Conservation (phyloP, 345 rosid species). For the Corchorus capsularis region DNA sequence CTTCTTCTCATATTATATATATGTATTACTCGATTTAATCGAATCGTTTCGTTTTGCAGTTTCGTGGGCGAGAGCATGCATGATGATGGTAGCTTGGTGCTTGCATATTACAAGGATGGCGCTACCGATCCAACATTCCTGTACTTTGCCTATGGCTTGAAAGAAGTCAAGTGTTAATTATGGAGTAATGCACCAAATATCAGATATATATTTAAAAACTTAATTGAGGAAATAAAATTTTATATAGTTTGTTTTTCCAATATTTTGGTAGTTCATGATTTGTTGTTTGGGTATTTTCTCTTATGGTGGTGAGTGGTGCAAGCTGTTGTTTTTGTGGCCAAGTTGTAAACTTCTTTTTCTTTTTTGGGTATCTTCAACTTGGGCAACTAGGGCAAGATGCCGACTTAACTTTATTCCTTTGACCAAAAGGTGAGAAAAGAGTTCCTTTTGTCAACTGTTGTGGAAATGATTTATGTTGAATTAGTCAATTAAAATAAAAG, state of each 20-base stretch:
- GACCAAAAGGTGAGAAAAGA: not conserved
- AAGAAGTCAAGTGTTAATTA: conserved; percentile 87
- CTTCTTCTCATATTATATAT: not conserved
- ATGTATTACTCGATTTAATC: not conserved
- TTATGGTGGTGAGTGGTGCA: not conserved
- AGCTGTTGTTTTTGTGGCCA: not conserved
- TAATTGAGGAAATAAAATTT: not conserved
- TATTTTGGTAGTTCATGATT: no score
- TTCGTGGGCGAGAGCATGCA: conserved; percentile 95
- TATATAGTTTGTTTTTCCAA: not conserved
- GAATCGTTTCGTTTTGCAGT: conserved; percentile 35
- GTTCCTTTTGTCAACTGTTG: no score
- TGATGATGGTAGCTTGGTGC: conserved; percentile 66
- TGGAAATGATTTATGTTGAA: no score
- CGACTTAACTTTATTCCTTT: not conserved
- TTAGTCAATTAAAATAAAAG: no score
- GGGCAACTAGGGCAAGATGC: not conserved
- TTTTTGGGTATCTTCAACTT: not conserved
- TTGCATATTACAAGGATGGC: conserved; percentile 85
- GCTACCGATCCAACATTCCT: conserved; percentile 83
- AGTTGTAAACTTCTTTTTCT: not conserved
- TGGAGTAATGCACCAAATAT: not conserved
- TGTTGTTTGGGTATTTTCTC: no score
- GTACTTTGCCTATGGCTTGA: conserved; percentile 67
- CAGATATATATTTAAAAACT: not conserved